Conservation (phyloP, 2,329 filamentous ascomycete species). For the Monosporascus sp. region DNA sequence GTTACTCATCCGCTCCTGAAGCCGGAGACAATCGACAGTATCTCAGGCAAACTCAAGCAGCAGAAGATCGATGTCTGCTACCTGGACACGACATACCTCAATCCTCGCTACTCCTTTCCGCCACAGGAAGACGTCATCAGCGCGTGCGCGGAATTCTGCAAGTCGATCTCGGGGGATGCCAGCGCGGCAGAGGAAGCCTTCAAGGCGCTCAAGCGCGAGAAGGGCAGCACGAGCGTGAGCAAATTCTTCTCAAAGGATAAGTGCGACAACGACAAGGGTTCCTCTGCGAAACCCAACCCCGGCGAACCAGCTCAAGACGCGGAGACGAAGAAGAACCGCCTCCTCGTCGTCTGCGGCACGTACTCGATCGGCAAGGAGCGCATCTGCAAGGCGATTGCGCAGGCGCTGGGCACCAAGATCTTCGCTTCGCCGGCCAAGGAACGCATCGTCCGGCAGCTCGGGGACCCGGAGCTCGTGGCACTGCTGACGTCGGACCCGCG, state of each 20-base stretch:
- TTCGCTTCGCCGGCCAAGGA: slow-evolving; percentile 81
- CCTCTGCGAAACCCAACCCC: not conserved
- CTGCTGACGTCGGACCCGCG: slow-evolving; percentile 75
- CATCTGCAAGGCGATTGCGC: slow-evolving; percentile 87
- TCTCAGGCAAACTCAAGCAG: slow-evolving; percentile 66
- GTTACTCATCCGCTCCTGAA: slow-evolving; percentile 75
- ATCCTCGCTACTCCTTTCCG: slow-evolving; percentile 92
- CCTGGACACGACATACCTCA: slow-evolving; percentile 94
- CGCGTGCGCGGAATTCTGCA: slow-evolving; percentile 83
- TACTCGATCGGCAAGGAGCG: slow-evolving; percentile 98
- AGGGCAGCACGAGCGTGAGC: slow-evolving; percentile 42
- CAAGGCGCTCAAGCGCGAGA: slow-evolving; percentile 37
- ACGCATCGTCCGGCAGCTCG: slow-evolving; percentile 76
- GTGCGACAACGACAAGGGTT: slow-evolving; percentile 9
- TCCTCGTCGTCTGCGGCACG: slow-evolving; percentile 90
- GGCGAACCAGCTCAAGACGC: slow-evolving; percentile 13
- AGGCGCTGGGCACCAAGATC: slow-evolving; percentile 81
- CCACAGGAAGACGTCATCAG: slow-evolving; percentile 81
- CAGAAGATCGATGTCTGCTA: slow-evolving; percentile 96
- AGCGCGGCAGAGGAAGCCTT: slow-evolving; percentile 43
- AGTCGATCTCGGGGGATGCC: slow-evolving; percentile 65
- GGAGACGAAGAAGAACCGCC: slow-evolving; percentile 51
- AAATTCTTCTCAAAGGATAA: slow-evolving; percentile 46
- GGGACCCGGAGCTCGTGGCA: slow-evolving; percentile 73
- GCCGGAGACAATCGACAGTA: slow-evolving; percentile 66